These are phyloP conservation scores for Cephalotrichum gorgonifer DNA, from an alignment of 2,329 filamentous ascomycete genomes.

Conservation along the genomic window DNA sequence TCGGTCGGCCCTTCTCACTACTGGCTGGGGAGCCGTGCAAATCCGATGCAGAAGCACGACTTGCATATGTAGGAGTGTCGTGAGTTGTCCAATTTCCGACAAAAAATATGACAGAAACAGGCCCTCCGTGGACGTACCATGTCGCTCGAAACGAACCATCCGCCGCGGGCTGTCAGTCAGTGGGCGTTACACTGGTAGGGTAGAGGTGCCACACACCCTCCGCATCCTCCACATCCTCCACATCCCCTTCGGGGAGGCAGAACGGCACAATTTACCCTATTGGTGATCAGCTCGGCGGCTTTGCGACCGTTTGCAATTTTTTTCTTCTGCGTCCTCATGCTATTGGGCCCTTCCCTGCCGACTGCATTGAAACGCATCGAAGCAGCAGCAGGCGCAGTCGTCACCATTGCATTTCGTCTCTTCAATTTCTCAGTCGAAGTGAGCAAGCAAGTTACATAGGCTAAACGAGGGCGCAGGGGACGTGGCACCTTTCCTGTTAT, in stretches of 20 bases:
- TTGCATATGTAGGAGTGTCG: neutral
- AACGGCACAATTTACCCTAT: neutral
- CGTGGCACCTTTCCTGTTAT: neutral
- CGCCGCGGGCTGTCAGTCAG: too few relatives aligned
- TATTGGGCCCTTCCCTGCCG: too few relatives aligned
- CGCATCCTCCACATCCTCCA: too few relatives aligned
- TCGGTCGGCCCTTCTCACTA: neutral
- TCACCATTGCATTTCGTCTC: too few relatives aligned
- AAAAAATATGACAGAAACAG: neutral
- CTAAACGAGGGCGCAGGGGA: slow-evolving; percentile 32
- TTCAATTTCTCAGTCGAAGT: slow-evolving; percentile 34
- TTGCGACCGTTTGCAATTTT: neutral
- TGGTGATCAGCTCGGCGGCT: neutral
- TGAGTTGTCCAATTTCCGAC: neutral
- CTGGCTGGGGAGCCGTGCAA: neutral
- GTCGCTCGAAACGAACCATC: neutral
- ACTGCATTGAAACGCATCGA: too few relatives aligned
- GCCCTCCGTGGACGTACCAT: too few relatives aligned
- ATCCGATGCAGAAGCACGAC: neutral
- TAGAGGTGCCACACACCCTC: too few relatives aligned
- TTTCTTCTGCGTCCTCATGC: too few relatives aligned
- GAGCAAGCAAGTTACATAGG: slow-evolving; percentile 49
- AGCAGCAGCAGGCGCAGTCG: too few relatives aligned
- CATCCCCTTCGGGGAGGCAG: too few relatives aligned
- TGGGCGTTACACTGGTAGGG: too few relatives aligned